These are phyloP conservation scores for Annulohypoxylon bovei DNA, from an alignment of 495 filamentous ascomycete genomes.

Conservation along the genomic window DNA sequence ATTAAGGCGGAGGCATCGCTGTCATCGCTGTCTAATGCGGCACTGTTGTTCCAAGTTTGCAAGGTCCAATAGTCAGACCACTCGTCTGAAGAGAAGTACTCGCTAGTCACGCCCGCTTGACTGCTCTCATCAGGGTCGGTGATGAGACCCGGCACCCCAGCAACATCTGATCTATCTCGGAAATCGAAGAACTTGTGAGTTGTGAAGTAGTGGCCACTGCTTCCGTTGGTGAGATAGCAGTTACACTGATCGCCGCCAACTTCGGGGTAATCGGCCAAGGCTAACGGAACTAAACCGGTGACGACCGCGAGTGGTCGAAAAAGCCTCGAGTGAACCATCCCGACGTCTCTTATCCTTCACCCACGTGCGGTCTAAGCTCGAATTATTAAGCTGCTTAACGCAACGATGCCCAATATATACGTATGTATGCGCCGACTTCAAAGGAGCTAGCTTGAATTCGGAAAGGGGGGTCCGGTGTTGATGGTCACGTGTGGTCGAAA, in stretches of 20 bases:
- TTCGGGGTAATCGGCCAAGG: slow-evolving; percentile 20
- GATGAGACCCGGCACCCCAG: slow-evolving; percentile 51
- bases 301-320: slow-evolving; percentile 27
- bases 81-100: slow-evolving; percentile 51
- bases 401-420: neutral
- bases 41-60: slow-evolving; percentile 66
- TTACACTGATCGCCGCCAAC: slow-evolving; percentile 49
- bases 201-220: slow-evolving; percentile 64
- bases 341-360: slow-evolving; percentile 11
- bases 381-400: neutral
- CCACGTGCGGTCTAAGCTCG: neutral
- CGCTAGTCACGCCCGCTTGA: slow-evolving; percentile 49
- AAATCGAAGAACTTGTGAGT: slow-evolving; percentile 77
- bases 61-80: slow-evolving; percentile 66
- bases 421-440: slow-evolving; percentile 9
- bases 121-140: slow-evolving; percentile 40
- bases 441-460: slow-evolving; percentile 11
- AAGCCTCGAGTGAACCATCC: slow-evolving; percentile 21
- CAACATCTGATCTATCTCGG: slow-evolving; percentile 58
- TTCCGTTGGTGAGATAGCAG: slow-evolving; percentile 61
- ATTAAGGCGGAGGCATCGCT: slow-evolving; percentile 60
- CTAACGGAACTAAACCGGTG: slow-evolving; percentile 23
- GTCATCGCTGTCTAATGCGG: slow-evolving; percentile 39
- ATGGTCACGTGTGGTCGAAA: slow-evolving; percentile 24
- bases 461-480: neutral